phyloP scores from a whole-genome alignment of 2,329 filamentous ascomycete genomes.

The Beauveria brongniartii region DNA sequence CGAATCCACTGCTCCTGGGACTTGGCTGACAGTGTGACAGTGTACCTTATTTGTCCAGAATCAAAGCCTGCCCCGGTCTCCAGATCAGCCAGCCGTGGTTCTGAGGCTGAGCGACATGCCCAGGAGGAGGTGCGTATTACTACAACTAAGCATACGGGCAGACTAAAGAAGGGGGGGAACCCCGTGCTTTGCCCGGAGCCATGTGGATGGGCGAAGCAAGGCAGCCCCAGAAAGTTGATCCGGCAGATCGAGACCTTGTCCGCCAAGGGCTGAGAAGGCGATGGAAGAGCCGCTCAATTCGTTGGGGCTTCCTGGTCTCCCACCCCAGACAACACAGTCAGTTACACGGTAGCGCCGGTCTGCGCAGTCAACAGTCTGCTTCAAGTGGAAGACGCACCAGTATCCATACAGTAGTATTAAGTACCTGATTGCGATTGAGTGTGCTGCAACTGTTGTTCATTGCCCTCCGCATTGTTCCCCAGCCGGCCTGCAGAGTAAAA shows the following conservation, averaged over 20 bases:
- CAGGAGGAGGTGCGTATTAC: background rate
- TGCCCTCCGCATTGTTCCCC: background rate
- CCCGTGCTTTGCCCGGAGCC: background rate
- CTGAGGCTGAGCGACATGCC: too few species aligned
- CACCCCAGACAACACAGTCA: background rate
- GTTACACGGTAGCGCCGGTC: constrained; percentile 1
- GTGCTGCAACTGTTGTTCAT: background rate
- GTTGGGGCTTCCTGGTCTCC: constrained; percentile 5
- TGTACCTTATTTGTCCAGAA: background rate
- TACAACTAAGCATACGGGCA: background rate
- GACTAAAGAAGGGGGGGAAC: background rate
- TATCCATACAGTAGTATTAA: background rate
- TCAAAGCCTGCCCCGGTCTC: background rate
- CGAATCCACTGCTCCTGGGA: constrained; percentile 3
- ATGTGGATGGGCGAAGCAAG: background rate
- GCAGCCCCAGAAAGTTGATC: constrained; percentile 7
- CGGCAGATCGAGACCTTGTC: constrained; percentile 11
- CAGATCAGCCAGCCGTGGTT: background rate
- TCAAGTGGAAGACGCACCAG: background rate
- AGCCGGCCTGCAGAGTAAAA: background rate
- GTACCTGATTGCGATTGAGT: background rate
- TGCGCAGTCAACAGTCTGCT: background rate
- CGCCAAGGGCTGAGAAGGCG: constrained; percentile 8
- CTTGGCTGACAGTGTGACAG: background rate
- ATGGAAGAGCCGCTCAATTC: constrained; percentile 9